These are phyloP conservation scores for Epichloe typhina DNA, from an alignment of 2,329 filamentous ascomycete species.

Conservation along the genomic window DNA sequence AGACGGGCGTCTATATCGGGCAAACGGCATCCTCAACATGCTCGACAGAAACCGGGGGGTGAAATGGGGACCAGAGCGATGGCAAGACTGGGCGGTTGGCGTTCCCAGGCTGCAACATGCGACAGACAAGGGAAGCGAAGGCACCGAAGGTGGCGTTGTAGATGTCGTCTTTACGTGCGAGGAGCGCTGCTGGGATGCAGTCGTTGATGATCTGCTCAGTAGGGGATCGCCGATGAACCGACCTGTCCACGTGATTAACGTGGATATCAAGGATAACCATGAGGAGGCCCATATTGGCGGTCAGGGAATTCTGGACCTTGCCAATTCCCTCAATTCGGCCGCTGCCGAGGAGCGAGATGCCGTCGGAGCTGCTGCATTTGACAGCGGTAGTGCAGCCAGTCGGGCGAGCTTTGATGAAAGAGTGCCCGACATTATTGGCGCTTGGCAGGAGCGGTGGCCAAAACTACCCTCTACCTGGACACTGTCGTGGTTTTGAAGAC, in stretches of 20 bases:
- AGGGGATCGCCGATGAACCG: constrained; percentile 78
- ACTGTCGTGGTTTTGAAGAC: constrained; percentile 71
- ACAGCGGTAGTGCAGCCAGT: constrained; percentile 51
- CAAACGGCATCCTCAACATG: constrained; percentile 94
- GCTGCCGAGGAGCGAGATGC: constrained; percentile 64
- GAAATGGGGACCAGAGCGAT: constrained; percentile 92
- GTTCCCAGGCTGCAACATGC: constrained; percentile 66
- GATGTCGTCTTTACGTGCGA: constrained; percentile 96
- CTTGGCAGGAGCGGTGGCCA: constrained; percentile 93
- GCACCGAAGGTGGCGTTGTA: constrained; percentile 78
- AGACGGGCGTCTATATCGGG: constrained; percentile 74
- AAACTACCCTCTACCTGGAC: constrained; percentile 88
- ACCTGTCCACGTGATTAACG: constrained; percentile 94
- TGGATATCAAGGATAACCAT: constrained; percentile 97
- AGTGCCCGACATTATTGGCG: constrained; percentile 80
- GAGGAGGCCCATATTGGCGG: constrained; percentile 89
- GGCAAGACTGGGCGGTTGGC: constrained; percentile 94
- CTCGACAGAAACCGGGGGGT: constrained; percentile 79
- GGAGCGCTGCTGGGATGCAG: constrained; percentile 95
- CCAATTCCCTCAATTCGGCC: constrained; percentile 67
- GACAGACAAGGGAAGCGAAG: constrained; percentile 62
- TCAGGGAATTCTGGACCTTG: constrained; percentile 81
- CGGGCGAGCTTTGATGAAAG: constrained; percentile 77
- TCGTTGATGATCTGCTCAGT: constrained; percentile 82
- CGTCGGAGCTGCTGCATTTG: constrained; percentile 52